Percentiles rank a stretch among this genome's conserved stretches.
These are phyloP conservation scores for Penicillium sp. DNA, from an alignment of 2,329 filamentous ascomycete species.

Conservation along the genomic window DNA sequence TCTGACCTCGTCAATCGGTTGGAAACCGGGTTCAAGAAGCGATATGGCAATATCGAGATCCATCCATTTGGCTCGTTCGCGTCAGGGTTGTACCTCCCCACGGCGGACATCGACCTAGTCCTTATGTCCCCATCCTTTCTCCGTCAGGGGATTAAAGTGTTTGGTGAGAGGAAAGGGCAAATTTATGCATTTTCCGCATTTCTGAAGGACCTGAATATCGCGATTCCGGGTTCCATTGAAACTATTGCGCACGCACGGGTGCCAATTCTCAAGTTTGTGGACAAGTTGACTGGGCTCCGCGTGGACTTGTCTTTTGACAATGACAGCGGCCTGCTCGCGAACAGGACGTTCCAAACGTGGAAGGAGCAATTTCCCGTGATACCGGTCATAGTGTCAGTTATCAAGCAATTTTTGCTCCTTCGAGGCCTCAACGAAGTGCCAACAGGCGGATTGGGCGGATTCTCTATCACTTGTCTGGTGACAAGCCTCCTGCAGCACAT, in stretches of 20 bases:
- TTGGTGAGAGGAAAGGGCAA: slow-evolving; percentile 51
- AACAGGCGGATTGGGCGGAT: slow-evolving; percentile 87
- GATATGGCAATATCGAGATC: slow-evolving; percentile 62
- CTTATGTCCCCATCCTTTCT: slow-evolving; percentile 64
- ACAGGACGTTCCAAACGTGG: slow-evolving; percentile 78
- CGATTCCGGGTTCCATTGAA: slow-evolving; percentile 58
- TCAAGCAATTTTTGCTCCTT: slow-evolving; percentile 93
- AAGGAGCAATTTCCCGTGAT: slow-evolving; percentile 75
- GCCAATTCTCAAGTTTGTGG: slow-evolving; percentile 87
- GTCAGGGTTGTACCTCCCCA: slow-evolving; percentile 71
- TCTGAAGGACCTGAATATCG: slow-evolving; percentile 57
- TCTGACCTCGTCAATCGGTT: slow-evolving; percentile 69
- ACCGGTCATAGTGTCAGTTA: slow-evolving; percentile 77
- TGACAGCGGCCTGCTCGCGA: slow-evolving; percentile 72
- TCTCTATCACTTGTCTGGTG: slow-evolving; percentile 89
- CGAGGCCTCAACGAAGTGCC: slow-evolving; percentile 87
- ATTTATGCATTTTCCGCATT: slow-evolving; percentile 63
- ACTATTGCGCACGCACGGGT: slow-evolving; percentile 76
- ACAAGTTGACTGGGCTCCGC: slow-evolving; percentile 71
- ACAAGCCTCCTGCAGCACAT: slow-evolving; percentile 82
- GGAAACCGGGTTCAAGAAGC: slow-evolving; percentile 55
- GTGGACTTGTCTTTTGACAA: slow-evolving; percentile 97
- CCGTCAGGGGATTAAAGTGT: slow-evolving; percentile 50
- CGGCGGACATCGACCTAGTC: slow-evolving; percentile 92
- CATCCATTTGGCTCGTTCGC: slow-evolving; percentile 90